Conservation (phyloP, 768 basidiomycete genomes). For the Chalciporus piperatus region DNA sequence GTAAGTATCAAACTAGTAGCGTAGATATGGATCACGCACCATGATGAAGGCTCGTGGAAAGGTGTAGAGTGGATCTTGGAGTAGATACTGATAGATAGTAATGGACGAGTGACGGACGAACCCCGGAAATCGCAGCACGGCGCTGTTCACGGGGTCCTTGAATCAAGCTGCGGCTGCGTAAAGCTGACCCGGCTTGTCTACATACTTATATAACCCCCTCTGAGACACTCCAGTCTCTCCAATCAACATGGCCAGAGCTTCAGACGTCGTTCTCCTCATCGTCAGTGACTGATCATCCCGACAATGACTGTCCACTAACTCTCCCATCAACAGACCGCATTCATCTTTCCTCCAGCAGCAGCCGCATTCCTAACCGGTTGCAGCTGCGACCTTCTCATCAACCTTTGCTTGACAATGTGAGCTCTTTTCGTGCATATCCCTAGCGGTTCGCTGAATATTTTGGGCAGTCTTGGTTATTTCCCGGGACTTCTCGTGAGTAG, state of each 20-base stretch:
- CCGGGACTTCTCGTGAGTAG: conserved; percentile 54
- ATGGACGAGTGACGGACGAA: neutral
- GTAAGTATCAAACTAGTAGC: conserved; percentile 2
- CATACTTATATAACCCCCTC: neutral
- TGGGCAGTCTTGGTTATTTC: conserved; percentile 66
- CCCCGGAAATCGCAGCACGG: conserved; percentile 12
- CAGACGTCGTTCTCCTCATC: conserved; percentile 78
- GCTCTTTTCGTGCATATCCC: conserved; percentile 17
- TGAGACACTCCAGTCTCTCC: neutral
- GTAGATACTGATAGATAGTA: no score
- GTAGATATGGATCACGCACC: conserved; percentile 12
- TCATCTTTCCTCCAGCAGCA: conserved; percentile 80
- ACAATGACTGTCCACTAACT: neutral
- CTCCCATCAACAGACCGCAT: conserved; percentile 55
- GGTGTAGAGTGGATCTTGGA: neutral
- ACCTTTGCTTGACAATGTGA: conserved; percentile 74
- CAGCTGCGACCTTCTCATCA: conserved; percentile 84
- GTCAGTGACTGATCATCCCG: conserved; percentile 37
- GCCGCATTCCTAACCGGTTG: conserved; percentile 78
- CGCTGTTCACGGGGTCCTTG: conserved; percentile 19
- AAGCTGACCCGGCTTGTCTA: neutral
- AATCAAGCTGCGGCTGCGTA: conserved; percentile 19
- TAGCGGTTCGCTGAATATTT: conserved; percentile 2
- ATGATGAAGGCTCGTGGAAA: conserved; percentile 15
- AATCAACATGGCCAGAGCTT: conserved; percentile 46